These are phyloP conservation scores for Phytophthora agathidicida DNA, from an alignment of 352 stramenopile species.

Conservation along the genomic window DNA sequence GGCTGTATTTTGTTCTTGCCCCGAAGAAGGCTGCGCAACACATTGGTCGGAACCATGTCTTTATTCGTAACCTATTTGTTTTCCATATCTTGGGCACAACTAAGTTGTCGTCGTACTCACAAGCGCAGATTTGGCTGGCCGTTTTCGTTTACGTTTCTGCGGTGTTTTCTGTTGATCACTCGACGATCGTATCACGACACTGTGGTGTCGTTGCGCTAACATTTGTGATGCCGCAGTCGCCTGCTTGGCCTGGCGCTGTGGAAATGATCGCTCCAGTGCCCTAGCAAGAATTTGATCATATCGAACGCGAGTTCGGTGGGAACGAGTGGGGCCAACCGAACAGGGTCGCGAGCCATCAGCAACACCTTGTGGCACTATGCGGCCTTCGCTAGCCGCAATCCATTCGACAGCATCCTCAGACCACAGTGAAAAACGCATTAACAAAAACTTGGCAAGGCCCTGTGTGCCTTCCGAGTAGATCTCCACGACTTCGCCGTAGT, in stretches of 20 bases:
- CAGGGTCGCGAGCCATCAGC: conserved; percentile 54
- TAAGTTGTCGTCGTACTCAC: conserved; percentile 21
- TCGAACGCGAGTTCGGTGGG: conserved; percentile 45
- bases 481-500: conserved; percentile 78
- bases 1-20: conserved; percentile 4
- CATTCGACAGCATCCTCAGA: conserved; percentile 67
- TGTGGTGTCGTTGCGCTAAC: conserved; percentile 13
- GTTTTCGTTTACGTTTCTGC: conserved; percentile 48
- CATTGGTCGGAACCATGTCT: conserved; percentile 7
- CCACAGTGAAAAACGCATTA: conserved; percentile 72
- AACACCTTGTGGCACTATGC: conserved; percentile 74
- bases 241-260: conserved; percentile 44
- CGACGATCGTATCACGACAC: conserved; percentile 11
- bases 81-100: not conserved
- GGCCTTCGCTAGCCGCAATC: conserved; percentile 69
- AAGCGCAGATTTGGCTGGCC: conserved; percentile 25
- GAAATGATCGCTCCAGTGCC: conserved; percentile 58
- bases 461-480: conserved; percentile 46
- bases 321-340: conserved; percentile 43
- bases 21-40: not conserved
- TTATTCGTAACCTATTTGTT: conserved; percentile 15
- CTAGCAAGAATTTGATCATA: conserved; percentile 59
- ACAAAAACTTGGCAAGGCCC: conserved; percentile 58
- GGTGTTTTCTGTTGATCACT: conserved; percentile 32
- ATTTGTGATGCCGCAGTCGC: conserved; percentile 26